A percentile compares a stretch with the other conserved stretches of the same genome.
Conservation (phyloP, 1,139 yeast genomes). For the Meyerozyma sp. region DNA sequence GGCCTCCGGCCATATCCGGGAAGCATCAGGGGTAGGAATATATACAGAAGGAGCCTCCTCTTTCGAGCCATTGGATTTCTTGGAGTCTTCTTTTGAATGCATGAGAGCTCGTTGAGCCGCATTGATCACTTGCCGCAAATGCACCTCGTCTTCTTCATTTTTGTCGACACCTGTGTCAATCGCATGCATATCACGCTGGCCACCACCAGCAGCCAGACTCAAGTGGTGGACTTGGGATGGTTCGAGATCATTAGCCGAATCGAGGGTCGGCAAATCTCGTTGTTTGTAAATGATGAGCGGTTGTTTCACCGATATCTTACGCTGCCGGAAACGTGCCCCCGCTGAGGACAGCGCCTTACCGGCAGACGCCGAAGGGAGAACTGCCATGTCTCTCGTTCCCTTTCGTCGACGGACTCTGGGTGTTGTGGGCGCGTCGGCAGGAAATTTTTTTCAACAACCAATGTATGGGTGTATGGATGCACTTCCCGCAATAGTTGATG, state of each 20-base stretch:
- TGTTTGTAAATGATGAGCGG: slow-evolving; percentile 77
- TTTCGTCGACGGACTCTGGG: not conserved
- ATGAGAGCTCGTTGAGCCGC: slow-evolving; percentile 64
- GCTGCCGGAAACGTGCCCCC: slow-evolving; percentile 78
- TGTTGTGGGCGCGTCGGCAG: not conserved
- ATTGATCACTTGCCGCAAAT: slow-evolving; percentile 83
- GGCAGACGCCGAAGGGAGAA: slow-evolving; percentile 1
- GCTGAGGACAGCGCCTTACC: slow-evolving; percentile 1
- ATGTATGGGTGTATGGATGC: slow-evolving; percentile 1
- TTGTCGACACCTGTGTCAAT: slow-evolving; percentile 98
- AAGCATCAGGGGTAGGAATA: slow-evolving; percentile 97
- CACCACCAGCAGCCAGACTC: slow-evolving; percentile 20
- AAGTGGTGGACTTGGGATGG: slow-evolving; percentile 43
- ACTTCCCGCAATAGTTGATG: not conserved
- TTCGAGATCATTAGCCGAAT: slow-evolving; percentile 40
- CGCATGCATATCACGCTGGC: slow-evolving; percentile 84
- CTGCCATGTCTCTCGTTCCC: not conserved
- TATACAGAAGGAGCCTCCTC: slow-evolving; percentile 46
- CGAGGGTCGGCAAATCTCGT: slow-evolving; percentile 74
- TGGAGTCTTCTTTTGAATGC: slow-evolving; percentile 21
- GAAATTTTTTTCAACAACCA: not conserved
- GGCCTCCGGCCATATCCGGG: slow-evolving; percentile 76
- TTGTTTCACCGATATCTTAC: slow-evolving; percentile 88
- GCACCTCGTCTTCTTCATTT: slow-evolving; percentile 96
- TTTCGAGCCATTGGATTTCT: slow-evolving; percentile 18